Evolutionary conservation across 257 asterid genomes (phyloP).

Genomic region (Petunia axillaris): DNA sequence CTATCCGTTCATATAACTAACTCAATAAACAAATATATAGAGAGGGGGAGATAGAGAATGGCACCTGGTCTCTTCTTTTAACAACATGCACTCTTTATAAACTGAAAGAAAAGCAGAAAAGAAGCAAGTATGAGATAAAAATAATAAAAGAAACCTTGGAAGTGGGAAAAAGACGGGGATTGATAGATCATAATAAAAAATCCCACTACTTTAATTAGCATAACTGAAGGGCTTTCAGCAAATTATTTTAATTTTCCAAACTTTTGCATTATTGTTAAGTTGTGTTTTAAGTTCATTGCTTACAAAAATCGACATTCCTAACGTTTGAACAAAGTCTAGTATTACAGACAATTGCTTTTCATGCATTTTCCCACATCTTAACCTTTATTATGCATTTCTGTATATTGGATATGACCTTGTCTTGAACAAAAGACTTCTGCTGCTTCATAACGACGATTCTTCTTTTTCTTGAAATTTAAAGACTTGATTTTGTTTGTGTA

Average conservation of each 20-base stretch:
- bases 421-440: not conserved
- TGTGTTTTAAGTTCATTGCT: not conserved
- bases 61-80: constrained; percentile 3
- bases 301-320: constrained; percentile 46
- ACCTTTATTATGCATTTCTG: not conserved
- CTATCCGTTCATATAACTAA: too few relatives aligned
- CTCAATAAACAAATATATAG: too few relatives aligned
- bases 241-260: not conserved
- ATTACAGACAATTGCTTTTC: constrained; percentile 27
- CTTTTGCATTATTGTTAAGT: not conserved
- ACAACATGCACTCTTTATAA: not conserved
- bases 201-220: constrained; percentile 36
- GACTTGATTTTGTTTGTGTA: not conserved
- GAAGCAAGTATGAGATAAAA: not conserved
- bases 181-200: not conserved
- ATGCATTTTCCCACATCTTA: not conserved
- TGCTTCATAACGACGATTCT: not conserved
- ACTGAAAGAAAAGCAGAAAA: not conserved
- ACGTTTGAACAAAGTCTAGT: constrained; percentile 48
- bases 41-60: not conserved
- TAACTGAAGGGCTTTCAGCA: constrained; percentile 19
- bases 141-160: not conserved
- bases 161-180: not conserved
- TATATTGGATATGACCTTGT: not conserved
- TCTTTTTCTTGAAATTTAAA: not conserved